Conservation (phyloP, 495 filamentous ascomycete species). For the Glarea lozoyensis region DNA sequence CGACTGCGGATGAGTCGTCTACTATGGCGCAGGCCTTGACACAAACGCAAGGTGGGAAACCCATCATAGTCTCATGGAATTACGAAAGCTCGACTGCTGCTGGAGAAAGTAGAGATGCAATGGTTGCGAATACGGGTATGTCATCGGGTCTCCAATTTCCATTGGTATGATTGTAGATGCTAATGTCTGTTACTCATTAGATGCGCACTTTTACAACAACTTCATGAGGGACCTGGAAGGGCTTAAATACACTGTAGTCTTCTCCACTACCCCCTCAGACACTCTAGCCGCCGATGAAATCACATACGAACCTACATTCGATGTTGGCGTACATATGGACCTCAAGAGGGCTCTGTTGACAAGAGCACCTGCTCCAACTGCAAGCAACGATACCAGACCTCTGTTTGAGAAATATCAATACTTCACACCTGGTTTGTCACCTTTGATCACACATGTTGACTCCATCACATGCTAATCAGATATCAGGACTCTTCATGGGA, state of each 20-base stretch:
- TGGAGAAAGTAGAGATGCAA: not conserved
- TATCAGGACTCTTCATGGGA: slow-evolving; percentile 72
- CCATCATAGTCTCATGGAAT: too few species aligned
- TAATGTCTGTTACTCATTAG: slow-evolving; percentile 1
- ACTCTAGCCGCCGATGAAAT: not conserved
- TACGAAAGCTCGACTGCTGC: too few species aligned
- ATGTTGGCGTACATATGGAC: slow-evolving; percentile 33
- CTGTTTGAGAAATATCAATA: slow-evolving; percentile 90
- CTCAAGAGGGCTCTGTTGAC: slow-evolving; percentile 33
- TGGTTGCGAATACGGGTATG: too few species aligned
- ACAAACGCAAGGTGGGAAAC: too few species aligned
- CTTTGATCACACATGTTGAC: not conserved
- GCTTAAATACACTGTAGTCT: slow-evolving; percentile 37
- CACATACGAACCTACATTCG: slow-evolving; percentile 39
- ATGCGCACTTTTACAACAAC: slow-evolving; percentile 1
- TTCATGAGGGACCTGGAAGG: slow-evolving; percentile 6
- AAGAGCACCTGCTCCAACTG: slow-evolving; percentile 24
- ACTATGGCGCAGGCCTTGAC: too few species aligned
- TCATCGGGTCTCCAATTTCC: too few species aligned
- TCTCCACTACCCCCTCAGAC: slow-evolving; percentile 17
- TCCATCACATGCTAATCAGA: not conserved
- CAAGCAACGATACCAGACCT: slow-evolving; percentile 34
- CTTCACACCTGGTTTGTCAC: slow-evolving; percentile 53
- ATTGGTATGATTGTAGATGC: not conserved
- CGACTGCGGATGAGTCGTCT: too few species aligned